Evolutionary conservation across 2,329 filamentous ascomycete species (phyloP).

Genomic region (Cordyceps fumosorosea): DNA sequence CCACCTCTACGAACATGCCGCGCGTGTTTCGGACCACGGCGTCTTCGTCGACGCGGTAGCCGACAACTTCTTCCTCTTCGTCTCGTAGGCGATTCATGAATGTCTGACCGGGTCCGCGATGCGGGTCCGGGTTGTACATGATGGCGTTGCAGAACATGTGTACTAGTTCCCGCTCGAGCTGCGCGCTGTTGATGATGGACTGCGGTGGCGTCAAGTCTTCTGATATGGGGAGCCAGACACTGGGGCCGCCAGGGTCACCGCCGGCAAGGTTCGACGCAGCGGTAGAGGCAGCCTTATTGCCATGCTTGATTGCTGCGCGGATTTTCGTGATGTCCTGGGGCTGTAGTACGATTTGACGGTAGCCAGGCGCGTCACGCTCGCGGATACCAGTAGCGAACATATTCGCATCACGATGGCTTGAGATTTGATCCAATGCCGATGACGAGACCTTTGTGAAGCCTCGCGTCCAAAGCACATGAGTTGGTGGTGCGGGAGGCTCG

Average conservation of each 20-base stretch:
- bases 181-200: conserved; percentile 86
- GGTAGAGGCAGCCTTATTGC: conserved; percentile 57
- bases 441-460: conserved; percentile 68
- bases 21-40: conserved; percentile 81
- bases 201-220: conserved; percentile 77
- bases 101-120: conserved; percentile 59
- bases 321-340: conserved; percentile 75
- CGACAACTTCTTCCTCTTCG: conserved; percentile 41
- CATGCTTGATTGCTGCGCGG: conserved; percentile 66
- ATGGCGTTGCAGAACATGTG: conserved; percentile 97
- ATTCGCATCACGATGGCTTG: conserved; percentile 69
- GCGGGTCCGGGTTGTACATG: conserved; percentile 91
- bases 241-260: conserved; percentile 48
- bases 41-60: conserved; percentile 70
- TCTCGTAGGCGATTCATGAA: conserved; percentile 45
- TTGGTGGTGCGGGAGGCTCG: conserved; percentile 48
- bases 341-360: conserved; percentile 64
- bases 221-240: conserved; percentile 60
- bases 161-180: conserved; percentile 87
- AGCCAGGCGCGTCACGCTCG: conserved; percentile 69
- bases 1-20: conserved; percentile 84
- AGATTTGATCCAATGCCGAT: conserved; percentile 69
- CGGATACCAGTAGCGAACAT: conserved; percentile 73
- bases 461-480: conserved; percentile 68
- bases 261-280: conserved; percentile 55